Percentiles rank a stretch among this genome's conserved stretches.
phyloP scores from a whole-genome alignment of 257 asterid genomes.

The Nicotiana otophora region DNA sequence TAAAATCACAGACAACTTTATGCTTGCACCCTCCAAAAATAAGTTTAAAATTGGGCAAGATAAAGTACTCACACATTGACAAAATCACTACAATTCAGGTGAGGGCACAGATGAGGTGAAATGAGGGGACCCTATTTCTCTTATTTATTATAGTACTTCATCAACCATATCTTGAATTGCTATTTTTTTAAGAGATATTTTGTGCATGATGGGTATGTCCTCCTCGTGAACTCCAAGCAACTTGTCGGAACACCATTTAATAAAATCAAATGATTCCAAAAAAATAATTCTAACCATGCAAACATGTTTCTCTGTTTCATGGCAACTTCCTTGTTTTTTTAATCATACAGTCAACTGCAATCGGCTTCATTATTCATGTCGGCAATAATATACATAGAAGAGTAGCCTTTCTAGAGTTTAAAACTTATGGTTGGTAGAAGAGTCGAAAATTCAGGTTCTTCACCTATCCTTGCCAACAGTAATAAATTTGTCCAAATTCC shows the following conservation, averaged over 20 bases:
- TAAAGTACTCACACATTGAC: not conserved
- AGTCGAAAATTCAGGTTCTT: conserved; percentile 2
- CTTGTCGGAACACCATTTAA: not conserved
- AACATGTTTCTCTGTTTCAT: conserved; percentile 1
- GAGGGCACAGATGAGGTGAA: not conserved
- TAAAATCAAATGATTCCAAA: not conserved
- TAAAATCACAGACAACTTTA: no score
- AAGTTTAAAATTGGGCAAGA: not conserved
- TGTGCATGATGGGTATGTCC: not conserved
- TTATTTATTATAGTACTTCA: not conserved
- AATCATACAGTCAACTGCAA: not conserved
- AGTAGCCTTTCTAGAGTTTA: not conserved
- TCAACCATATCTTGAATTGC: not conserved
- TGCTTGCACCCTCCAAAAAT: not conserved
- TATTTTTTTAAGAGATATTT: not conserved
- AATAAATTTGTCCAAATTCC: not conserved
- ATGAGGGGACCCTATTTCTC: not conserved
- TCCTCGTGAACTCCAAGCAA: conserved; percentile 6
- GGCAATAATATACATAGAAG: conserved; percentile 6
- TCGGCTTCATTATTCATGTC: conserved; percentile 8
- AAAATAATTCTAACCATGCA: not conserved
- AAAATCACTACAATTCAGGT: not conserved
- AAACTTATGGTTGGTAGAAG: conserved; percentile 5
- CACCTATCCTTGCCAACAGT: not conserved
- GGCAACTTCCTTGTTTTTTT: not conserved